These are phyloP conservation scores for Ilex asprella DNA, from an alignment of 257 asterid species.

Conservation along the genomic window DNA sequence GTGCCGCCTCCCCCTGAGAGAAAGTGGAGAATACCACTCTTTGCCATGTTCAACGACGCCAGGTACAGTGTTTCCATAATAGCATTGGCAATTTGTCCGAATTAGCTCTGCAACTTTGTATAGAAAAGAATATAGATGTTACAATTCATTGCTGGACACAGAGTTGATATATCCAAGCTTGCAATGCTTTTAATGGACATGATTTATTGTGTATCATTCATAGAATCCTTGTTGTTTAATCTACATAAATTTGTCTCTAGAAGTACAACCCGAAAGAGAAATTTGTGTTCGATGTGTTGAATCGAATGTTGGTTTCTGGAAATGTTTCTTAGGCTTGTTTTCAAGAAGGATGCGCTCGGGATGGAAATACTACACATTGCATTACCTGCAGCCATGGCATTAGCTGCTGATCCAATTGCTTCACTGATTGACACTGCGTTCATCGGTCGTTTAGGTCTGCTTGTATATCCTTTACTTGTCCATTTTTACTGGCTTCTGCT, in stretches of 20 bases:
- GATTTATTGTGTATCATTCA: not conserved
- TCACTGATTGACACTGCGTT: conserved; percentile 83
- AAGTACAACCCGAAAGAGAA: no score
- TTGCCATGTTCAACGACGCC: conserved; percentile 57
- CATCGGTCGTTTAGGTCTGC: conserved; percentile 79
- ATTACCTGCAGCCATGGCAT: conserved; percentile 84
- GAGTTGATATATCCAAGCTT: not conserved
- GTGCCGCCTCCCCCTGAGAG: conserved; percentile 12
- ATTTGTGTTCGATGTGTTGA: no score
- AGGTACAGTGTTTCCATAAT: conserved; percentile 26
- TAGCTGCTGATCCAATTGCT: conserved; percentile 96
- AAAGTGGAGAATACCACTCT: conserved; percentile 48
- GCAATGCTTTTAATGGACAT: not conserved
- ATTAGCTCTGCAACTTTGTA: no score
- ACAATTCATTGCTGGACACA: not conserved
- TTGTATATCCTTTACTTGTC: not conserved
- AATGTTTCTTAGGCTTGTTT: conserved; percentile 32
- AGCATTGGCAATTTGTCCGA: no score
- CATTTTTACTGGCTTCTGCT: not conserved
- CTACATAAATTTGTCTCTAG: no score
- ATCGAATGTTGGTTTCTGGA: not conserved
- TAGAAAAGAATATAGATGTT: not conserved
- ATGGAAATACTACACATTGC: conserved; percentile 70
- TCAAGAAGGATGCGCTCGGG: conserved; percentile 70
- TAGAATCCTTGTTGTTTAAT: no score